Evolutionary conservation across 2,329 filamentous ascomycete genomes (phyloP).

Genomic region (Diaporthe vexans): DNA sequence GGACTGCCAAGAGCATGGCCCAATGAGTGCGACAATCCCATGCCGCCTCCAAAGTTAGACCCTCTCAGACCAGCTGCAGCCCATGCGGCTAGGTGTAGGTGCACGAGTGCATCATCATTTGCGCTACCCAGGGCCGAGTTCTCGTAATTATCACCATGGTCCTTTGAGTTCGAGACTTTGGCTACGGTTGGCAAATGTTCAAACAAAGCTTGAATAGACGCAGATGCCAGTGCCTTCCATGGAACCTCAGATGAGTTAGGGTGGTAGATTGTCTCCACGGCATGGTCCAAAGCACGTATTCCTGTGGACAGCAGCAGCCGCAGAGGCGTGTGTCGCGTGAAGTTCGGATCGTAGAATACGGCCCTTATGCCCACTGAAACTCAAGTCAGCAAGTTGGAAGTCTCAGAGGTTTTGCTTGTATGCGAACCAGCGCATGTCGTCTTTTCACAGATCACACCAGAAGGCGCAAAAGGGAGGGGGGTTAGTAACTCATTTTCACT

Average conservation of each 20-base stretch:
- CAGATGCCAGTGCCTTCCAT: conserved; percentile 10
- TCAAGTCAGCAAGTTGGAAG: not conserved
- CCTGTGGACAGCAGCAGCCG: not conserved
- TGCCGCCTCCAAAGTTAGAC: conserved; percentile 18
- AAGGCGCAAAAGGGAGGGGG: not conserved
- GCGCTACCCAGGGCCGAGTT: not conserved
- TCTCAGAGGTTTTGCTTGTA: too few relatives aligned
- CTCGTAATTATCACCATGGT: not conserved
- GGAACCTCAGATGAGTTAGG: conserved; percentile 14
- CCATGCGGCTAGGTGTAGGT: conserved; percentile 3
- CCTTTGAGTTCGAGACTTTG: too few relatives aligned
- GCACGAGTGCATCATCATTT: not conserved
- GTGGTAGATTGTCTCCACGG: conserved; percentile 8
- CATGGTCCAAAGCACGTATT: conserved; percentile 7
- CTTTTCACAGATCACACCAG: not conserved
- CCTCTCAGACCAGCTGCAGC: conserved; percentile 16
- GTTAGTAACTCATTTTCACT: not conserved
- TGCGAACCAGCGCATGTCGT: not conserved
- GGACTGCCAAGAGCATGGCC: conserved; percentile 7
- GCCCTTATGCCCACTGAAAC: not conserved
- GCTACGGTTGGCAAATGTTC: not conserved
- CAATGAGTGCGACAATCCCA: conserved; percentile 15
- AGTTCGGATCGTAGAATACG: conserved; percentile 1
- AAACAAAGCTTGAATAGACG: not conserved
- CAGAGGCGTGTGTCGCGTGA: not conserved